Conservation (phyloP, 805 yeast genomes). For the Metschnikowia vanudenii region DNA sequence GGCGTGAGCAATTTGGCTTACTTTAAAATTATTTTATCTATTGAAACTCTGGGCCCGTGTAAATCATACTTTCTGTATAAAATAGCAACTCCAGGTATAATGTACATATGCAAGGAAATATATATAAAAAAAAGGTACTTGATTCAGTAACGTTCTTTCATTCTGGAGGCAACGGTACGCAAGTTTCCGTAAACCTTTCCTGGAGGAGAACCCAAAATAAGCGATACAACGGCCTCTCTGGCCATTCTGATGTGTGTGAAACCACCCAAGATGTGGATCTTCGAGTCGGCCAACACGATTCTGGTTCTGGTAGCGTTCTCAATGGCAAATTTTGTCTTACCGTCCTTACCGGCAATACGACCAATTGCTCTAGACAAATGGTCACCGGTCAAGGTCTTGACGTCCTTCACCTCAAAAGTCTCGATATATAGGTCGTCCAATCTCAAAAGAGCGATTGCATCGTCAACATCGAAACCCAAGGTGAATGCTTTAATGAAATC, state of each 20-base stretch:
- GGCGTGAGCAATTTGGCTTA: too few relatives aligned
- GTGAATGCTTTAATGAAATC: constrained; percentile 96
- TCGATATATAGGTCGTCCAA: constrained; percentile 95
- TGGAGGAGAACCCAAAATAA: constrained; percentile 97
- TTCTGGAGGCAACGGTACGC: constrained; percentile 93
- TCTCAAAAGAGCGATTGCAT: constrained; percentile 90
- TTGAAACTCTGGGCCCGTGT: constrained; percentile 1
- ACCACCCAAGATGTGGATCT: constrained; percentile 95
- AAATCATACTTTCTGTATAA: background rate
- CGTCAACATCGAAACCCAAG: constrained; percentile 94
- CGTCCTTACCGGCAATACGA: constrained; percentile 99
- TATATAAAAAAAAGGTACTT: background rate
- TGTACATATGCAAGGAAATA: constrained; percentile 13
- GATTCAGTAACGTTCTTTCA: constrained; percentile 85
- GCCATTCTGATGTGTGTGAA: constrained; percentile 97
- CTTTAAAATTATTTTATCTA: background rate
- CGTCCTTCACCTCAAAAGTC: constrained; percentile 95
- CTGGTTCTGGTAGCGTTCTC: constrained; percentile 98
- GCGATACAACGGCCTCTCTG: constrained; percentile 91
- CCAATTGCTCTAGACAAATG: constrained; percentile 98
- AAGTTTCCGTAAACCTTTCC: constrained; percentile 97
- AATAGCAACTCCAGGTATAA: constrained; percentile 3
- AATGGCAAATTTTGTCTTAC: constrained; percentile 96
- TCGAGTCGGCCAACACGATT: constrained; percentile 94
- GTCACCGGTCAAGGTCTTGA: constrained; percentile 91